Conservation (phyloP, 148 eudicot species). For the Cornus suecica region DNA sequence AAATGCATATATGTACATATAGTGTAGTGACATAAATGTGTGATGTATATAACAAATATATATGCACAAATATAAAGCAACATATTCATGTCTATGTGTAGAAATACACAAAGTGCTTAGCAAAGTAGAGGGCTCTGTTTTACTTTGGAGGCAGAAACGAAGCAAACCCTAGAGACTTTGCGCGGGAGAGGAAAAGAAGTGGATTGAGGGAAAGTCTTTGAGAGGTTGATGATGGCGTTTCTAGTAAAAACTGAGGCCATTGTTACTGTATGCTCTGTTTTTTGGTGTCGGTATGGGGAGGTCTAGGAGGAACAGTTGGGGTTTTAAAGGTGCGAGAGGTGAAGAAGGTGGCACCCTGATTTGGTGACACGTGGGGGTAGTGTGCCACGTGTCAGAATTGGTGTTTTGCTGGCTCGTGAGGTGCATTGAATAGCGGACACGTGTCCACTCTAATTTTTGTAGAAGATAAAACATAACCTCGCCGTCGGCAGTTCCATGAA, state of each 20-base stretch:
- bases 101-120: no score
- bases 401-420: neutral
- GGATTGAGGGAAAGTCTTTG: conserved; percentile 33
- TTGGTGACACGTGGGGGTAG: conserved; percentile 28
- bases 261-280: neutral
- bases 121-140: neutral
- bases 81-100: neutral
- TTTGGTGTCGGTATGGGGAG: no score
- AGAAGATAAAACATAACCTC: neutral
- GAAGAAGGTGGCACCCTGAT: conserved; percentile 22
- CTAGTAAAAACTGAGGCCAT: conserved; percentile 48
- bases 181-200: conserved; percentile 25
- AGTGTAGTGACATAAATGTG: neutral
- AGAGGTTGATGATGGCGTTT: conserved; percentile 38
- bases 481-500: no score
- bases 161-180: conserved; percentile 55
- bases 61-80: neutral
- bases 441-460: neutral
- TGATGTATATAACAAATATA: no score
- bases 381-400: conserved; percentile 18
- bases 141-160: conserved; percentile 56
- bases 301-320: neutral
- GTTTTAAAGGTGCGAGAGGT: conserved; percentile 7
- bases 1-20: neutral
- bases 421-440: conserved; percentile 1